A percentile compares a stretch with the other conserved stretches of the same genome.
Evolutionary conservation across 768 basidiomycete genomes (phyloP).

Genomic region (Solioccasus polychromus): DNA sequence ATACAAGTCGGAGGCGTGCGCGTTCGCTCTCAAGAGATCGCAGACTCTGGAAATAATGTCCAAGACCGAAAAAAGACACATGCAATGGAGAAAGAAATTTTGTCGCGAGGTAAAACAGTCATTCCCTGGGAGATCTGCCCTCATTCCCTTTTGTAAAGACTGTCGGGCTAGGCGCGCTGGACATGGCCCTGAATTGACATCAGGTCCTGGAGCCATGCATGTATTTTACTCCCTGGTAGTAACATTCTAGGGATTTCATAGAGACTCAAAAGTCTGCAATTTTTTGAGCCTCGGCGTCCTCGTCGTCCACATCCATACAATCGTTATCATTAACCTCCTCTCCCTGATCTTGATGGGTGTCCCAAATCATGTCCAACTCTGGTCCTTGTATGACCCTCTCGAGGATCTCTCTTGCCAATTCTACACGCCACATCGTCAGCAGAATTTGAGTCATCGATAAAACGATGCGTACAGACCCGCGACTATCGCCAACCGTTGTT

Average conservation of each 20-base stretch:
- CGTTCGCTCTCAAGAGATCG: slow-evolving; percentile 41
- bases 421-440: slow-evolving; percentile 32
- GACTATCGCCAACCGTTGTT: slow-evolving; percentile 42
- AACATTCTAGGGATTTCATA: too few relatives aligned
- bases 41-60: slow-evolving; percentile 32
- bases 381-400: slow-evolving; percentile 72
- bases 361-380: slow-evolving; percentile 64
- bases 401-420: slow-evolving; percentile 56
- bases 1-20: slow-evolving; percentile 54
- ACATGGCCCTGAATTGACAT: too few relatives aligned
- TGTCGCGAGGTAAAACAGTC: slow-evolving; percentile 43
- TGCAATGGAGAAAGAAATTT: slow-evolving; percentile 56
- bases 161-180: slow-evolving; percentile 13
- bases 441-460: not conserved
- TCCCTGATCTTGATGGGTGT: slow-evolving; percentile 50
- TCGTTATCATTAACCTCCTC: slow-evolving; percentile 38
- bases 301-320: slow-evolving; percentile 53
- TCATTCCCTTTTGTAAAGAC: slow-evolving; percentile 10
- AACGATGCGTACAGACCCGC: slow-evolving; percentile 40
- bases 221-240: too few relatives aligned
- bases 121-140: slow-evolving; percentile 1
- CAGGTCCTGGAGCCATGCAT: too few relatives aligned
- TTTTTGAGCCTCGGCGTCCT: slow-evolving; percentile 43
- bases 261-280: slow-evolving; percentile 20
- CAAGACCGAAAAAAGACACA: slow-evolving; percentile 38